Evolutionary conservation across 345 rosid species (phyloP), one percentile per base, ranked within the genome.

Genomic region (Eucalyptus polybractea): DNA sequence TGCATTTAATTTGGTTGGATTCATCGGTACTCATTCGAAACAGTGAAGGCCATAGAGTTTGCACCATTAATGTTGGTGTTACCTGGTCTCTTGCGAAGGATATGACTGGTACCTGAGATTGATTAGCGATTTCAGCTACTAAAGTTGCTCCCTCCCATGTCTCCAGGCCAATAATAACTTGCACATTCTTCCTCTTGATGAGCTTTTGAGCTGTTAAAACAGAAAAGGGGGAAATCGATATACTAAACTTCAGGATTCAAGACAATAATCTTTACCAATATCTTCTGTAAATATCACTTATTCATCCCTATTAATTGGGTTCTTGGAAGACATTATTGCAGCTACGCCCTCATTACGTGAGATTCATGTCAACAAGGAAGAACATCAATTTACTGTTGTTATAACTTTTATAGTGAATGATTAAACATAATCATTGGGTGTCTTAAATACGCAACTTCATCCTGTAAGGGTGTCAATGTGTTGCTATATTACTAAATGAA

Each of bases 101-200:
- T n/a, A 95, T 89, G 72, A 94, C 91, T 2, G 95, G 95, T 87
- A 93, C 87, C 80, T 90, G 91, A 89, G 89, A 89, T 86, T n/a
- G 87, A 81, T 87, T 90, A 80, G 92, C 94, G 11, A 93, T 58
- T 11, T 91, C 94, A 14, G 93, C 93, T 80, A 93, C 95, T 72
- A 93, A 25, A 86, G 90, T 88, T 86, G 96, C 91, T 88, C 89
- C 95, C 87, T 91, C 92, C 96, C 96, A 94, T 58, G 88, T 91
- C 81, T 92, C 93, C 94, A 92, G 65, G 76, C 97, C 96, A 24
- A 94, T 50, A 47, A 94, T 93, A 72, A 88, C 93, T 40, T 92
- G 56, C 37, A 91, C 94, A 50, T 90, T 42, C 51, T 90, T 90
- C 86, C 92, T 91, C 87, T 92, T 88, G 29, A 94, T 91, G 81